Conservation (phyloP, 2,329 filamentous ascomycete genomes). For the Alternaria postmessia region DNA sequence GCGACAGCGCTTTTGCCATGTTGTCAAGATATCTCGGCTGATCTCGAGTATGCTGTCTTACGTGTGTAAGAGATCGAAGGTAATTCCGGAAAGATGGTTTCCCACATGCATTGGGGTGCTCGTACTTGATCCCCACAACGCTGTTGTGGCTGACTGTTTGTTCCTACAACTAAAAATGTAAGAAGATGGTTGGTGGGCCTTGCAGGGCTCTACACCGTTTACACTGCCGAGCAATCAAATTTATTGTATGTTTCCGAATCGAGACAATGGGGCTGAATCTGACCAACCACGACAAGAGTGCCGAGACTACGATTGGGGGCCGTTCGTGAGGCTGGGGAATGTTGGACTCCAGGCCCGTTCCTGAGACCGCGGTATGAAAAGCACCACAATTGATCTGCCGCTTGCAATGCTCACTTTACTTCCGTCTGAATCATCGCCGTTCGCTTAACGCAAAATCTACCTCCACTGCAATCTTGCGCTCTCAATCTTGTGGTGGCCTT, state of each 20-base stretch:
- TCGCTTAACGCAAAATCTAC: neutral
- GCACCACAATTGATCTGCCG: no score
- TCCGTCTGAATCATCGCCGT: neutral
- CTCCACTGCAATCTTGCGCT: neutral
- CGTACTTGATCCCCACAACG: neutral
- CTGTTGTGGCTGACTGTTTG: neutral
- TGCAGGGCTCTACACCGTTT: neutral
- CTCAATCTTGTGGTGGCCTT: neutral
- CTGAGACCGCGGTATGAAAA: neutral
- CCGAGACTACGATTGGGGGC: conserved; percentile 3
- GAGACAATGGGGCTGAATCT: neutral
- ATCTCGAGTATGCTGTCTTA: neutral
- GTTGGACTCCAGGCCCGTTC: neutral
- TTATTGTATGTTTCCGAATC: neutral
- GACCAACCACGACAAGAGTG: neutral
- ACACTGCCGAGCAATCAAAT: neutral
- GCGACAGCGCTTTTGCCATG: neutral
- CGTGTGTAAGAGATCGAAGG: neutral
- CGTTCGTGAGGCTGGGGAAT: neutral
- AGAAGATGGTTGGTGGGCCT: neutral
- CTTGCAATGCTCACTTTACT: no score
- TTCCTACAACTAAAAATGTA: neutral
- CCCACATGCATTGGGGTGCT: neutral
- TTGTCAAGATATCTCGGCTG: neutral
- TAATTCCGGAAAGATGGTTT: neutral